Evolutionary conservation across 2,329 filamentous ascomycete species (phyloP), one percentile per base, ranked within the genome.

Genomic region (Coleophoma eucalyptorum): DNA sequence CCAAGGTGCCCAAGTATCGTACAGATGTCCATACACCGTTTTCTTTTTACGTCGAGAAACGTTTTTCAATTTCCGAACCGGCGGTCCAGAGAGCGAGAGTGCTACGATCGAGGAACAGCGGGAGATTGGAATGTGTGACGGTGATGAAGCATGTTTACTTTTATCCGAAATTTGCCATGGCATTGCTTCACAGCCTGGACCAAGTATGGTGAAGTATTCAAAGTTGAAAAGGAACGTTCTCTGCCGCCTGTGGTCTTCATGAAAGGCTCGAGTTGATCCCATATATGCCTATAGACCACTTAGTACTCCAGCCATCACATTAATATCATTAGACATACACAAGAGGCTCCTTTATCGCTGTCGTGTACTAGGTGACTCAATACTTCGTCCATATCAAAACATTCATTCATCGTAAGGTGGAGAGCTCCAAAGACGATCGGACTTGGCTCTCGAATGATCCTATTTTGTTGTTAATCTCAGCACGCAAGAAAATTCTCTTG

Each of bases 381-480:
- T 1, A 86, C 68, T 54, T 84, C 81, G 44, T 83, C 75, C 77
- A 85, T 81, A 59, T 86, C 81, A 55, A 85, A 85, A 51, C 78
- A 68, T 12, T 74, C 62, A 26, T 74, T 70, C 70, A 84, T 76
- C 3, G 80, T 80, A 50, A 82, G 66, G 59, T 85, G 81, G 2
- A 83, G 67, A 0, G 79, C 78, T 2, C 76, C 81, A 47, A 85
- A 79, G 34, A 82, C 73, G 6, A 84, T 72, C 0, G 82, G 79
- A 2, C 79, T 78, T 1, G 81, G 81, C 56, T 86, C 82, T 55
- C 82, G 74, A 21, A 84, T 71, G 53, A 84, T 79, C 0, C 78
- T 79, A 32, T 41, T 13, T n/a, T n/a, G 15, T 40, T 47, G 34
- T 48, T 13, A 48, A 8, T 38, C 10, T 26, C 10, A 26, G 26